A percentile compares a stretch with the other conserved stretches of the same genome.
phyloP scores from a whole-genome alignment of 345 rosid genomes.

The Acer saccharum region DNA sequence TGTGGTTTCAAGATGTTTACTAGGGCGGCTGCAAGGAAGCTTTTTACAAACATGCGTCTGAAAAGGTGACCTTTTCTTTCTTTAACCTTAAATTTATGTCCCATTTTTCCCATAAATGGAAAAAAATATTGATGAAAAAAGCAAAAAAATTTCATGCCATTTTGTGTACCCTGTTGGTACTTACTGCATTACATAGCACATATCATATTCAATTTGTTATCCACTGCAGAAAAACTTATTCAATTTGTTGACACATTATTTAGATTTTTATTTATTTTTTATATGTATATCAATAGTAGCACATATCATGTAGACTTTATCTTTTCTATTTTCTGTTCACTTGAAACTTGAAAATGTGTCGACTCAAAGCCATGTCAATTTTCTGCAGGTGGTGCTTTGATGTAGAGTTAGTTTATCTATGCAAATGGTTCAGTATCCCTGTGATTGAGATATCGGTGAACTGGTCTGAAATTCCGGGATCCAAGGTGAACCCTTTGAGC shows the following conservation, averaged over 20 bases:
- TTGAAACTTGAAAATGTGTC: not conserved
- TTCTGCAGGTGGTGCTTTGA: constrained; percentile 96
- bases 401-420: constrained; percentile 85
- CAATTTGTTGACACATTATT: not conserved
- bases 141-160: not conserved
- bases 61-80: constrained; percentile 55
- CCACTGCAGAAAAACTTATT: not conserved
- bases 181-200: not conserved
- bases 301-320: not conserved
- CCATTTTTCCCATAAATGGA: not conserved
- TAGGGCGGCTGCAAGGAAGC: constrained; percentile 94
- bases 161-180: not conserved
- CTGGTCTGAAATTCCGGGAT: constrained; percentile 98
- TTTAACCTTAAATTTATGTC: not conserved
- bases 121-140: too few relatives aligned
- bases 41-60: constrained; percentile 80
- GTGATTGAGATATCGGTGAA: constrained; percentile 84
- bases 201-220: not conserved
- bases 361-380: not conserved
- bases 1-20: constrained; percentile 99
- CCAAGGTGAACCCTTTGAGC: constrained; percentile 87
- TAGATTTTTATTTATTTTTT: not conserved
- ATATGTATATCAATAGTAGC: not conserved
- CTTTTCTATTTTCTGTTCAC: not conserved
- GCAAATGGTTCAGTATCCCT: constrained; percentile 80